Evolutionary conservation across 257 asterid genomes (phyloP).

Genomic region (Penstemon barbatus): DNA sequence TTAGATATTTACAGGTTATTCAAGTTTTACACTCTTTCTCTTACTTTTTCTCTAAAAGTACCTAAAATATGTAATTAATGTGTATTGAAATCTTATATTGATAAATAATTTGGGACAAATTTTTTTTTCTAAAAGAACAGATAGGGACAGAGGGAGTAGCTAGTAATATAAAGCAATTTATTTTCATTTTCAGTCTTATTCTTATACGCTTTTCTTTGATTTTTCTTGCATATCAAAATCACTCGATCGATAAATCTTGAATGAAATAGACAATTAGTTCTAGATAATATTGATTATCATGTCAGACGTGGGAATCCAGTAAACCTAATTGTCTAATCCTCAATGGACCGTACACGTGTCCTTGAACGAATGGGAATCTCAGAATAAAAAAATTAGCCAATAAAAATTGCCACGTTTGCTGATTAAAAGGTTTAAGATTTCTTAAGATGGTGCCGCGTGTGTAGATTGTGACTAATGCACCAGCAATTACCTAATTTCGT

Average conservation of each 20-base stretch:
- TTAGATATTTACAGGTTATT: too few species aligned
- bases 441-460: slow-evolving; percentile 42
- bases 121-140: too few species aligned
- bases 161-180: too few species aligned
- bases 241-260: neutral
- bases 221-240: slow-evolving; percentile 36
- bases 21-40: too few species aligned
- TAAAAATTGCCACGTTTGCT: slow-evolving; percentile 26
- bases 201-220: neutral
- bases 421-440: neutral
- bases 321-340: slow-evolving; percentile 23
- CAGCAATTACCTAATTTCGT: slow-evolving; percentile 28
- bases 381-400: neutral
- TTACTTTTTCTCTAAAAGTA: too few species aligned
- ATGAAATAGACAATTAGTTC: slow-evolving; percentile 20
- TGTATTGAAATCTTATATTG: too few species aligned
- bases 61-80: too few species aligned
- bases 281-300: slow-evolving; percentile 41
- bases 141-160: too few species aligned
- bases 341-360: slow-evolving; percentile 43
- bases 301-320: slow-evolving; percentile 40
- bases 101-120: too few species aligned
- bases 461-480: slow-evolving; percentile 37
- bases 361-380: neutral
- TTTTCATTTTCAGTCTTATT: too few species aligned